These are phyloP conservation scores for Elaeagnus macrophylla DNA, from an alignment of 306 rosid species.

Conservation along the genomic window DNA sequence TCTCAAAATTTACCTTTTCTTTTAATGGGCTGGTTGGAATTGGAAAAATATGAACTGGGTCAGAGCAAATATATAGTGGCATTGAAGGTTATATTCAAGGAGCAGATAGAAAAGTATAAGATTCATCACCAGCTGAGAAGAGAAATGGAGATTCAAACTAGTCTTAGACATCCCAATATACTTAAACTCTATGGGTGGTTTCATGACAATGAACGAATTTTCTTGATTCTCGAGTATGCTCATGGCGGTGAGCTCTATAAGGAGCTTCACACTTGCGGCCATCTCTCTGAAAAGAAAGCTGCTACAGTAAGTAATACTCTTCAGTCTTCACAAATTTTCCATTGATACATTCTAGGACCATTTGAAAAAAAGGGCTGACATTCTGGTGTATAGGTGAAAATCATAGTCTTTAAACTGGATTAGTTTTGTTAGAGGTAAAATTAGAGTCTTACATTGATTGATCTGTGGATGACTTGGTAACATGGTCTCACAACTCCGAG, in stretches of 20 bases:
- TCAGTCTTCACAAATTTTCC: neutral
- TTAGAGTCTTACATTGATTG: too few species aligned
- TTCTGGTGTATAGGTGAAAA: too few species aligned
- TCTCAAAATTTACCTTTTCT: neutral
- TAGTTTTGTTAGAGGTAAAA: too few species aligned
- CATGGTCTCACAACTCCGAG: too few species aligned
- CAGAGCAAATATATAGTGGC: slow-evolving; percentile 77
- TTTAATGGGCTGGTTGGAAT: neutral
- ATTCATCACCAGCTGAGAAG: slow-evolving; percentile 62
- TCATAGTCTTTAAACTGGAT: too few species aligned
- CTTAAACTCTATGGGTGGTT: slow-evolving; percentile 81
- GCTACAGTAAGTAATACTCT: slow-evolving; percentile 40
- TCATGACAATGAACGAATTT: slow-evolving; percentile 58
- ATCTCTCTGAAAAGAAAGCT: slow-evolving; percentile 56
- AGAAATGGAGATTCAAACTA: slow-evolving; percentile 74
- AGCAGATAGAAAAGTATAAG: slow-evolving; percentile 60
- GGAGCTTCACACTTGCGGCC: slow-evolving; percentile 37
- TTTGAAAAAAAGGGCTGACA: neutral
- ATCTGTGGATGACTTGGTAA: too few species aligned
- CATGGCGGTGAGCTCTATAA: slow-evolving; percentile 74
- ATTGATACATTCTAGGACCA: neutral
- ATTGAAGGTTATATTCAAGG: slow-evolving; percentile 66
- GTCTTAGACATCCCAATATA: slow-evolving; percentile 55
- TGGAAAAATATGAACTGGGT: neutral
- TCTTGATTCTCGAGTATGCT: slow-evolving; percentile 80